Conservation (phyloP, 768 basidiomycete genomes). For the Glaciozyma martinii region DNA sequence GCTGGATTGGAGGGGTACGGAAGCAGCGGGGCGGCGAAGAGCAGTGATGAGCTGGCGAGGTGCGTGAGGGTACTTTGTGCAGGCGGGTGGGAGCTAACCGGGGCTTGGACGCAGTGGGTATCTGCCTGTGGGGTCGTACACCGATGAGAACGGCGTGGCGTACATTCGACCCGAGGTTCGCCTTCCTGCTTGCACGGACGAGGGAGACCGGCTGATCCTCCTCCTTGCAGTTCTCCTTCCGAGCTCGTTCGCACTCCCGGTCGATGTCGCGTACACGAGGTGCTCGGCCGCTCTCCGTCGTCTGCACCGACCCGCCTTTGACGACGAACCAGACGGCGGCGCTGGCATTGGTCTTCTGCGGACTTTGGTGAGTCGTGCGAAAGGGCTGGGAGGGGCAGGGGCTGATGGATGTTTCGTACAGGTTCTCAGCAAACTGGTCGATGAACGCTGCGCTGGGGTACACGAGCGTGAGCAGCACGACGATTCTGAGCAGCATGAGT, state of each 20-base stretch:
- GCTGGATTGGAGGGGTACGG: neutral
- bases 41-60: neutral
- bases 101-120: neutral
- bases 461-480: slow-evolving; percentile 90
- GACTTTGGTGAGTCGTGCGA: slow-evolving; percentile 50
- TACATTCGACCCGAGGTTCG: neutral
- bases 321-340: slow-evolving; percentile 62
- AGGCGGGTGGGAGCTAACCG: neutral
- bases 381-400: no score
- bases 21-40: neutral
- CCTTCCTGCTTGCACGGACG: neutral
- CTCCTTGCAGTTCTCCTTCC: neutral
- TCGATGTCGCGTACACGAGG: slow-evolving; percentile 23
- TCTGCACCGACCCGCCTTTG: slow-evolving; percentile 43
- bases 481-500: slow-evolving; percentile 78
- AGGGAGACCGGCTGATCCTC: neutral
- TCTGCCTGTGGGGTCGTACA: neutral
- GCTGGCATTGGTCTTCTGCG: slow-evolving; percentile 70
- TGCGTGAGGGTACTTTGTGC: neutral
- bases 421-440: slow-evolving; percentile 87
- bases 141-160: neutral
- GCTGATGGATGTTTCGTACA: neutral
- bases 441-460: slow-evolving; percentile 73
- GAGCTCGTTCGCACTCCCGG: slow-evolving; percentile 1
- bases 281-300: slow-evolving; percentile 8